phyloP scores from a whole-genome alignment of 2,329 filamentous ascomycete genomes.

The Colletotrichum horii region DNA sequence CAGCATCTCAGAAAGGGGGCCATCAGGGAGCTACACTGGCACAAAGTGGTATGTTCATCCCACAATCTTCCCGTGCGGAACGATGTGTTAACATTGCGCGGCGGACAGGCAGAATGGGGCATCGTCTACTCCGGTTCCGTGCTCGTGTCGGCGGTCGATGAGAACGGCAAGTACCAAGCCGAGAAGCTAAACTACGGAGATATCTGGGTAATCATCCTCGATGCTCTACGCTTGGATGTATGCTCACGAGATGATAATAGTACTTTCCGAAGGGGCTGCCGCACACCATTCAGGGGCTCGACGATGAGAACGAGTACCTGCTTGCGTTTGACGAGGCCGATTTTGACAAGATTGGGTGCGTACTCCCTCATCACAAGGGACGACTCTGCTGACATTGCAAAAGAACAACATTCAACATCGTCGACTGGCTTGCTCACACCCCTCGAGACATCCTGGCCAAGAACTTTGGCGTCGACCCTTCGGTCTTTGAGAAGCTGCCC shows the following conservation, averaged over 20 bases:
- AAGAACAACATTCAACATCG: conserved; percentile 73
- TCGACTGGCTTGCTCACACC: conserved; percentile 73
- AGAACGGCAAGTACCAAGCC: conserved; percentile 60
- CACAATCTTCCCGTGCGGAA: background rate
- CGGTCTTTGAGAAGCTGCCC: conserved; percentile 64
- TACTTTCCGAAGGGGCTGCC: conserved; percentile 71
- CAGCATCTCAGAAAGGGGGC: conserved; percentile 72
- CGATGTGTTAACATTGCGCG: background rate
- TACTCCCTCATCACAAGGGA: background rate
- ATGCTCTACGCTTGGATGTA: background rate
- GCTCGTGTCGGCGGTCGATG: conserved; percentile 65
- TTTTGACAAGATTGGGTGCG: conserved; percentile 65
- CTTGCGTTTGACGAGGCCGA: conserved; percentile 71
- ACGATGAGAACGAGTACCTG: conserved; percentile 71
- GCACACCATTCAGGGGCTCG: conserved; percentile 68
- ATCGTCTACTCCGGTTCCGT: conserved; percentile 65
- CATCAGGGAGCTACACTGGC: conserved; percentile 71
- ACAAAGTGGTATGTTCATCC: conserved; percentile 58
- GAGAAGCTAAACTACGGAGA: conserved; percentile 65
- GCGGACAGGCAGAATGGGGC: conserved; percentile 67
- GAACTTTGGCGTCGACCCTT: conserved; percentile 69
- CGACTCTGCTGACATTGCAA: background rate
- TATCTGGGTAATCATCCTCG: conserved; percentile 42
- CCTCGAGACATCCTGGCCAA: conserved; percentile 68
- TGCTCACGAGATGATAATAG: background rate